Conservation (phyloP, 73 alveolate species). For the Effrenium voratum region DNA sequence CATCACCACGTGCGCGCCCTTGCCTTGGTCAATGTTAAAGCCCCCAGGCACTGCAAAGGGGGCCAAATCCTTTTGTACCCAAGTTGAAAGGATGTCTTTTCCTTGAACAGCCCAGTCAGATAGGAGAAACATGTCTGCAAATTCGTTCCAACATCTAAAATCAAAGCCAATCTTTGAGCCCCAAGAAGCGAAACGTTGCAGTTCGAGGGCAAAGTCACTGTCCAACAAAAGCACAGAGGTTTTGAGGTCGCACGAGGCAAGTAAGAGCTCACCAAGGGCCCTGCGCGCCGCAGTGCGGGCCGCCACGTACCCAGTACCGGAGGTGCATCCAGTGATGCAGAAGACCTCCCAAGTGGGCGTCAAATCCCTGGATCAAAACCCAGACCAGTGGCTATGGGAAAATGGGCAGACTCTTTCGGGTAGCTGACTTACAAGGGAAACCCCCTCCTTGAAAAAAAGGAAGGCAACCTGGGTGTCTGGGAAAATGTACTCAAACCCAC, state of each 20-base stretch:
- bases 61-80: not conserved
- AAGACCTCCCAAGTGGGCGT: too few relatives aligned
- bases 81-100: not conserved
- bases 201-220: not conserved
- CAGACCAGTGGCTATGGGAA: too few relatives aligned
- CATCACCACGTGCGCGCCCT: constrained; percentile 26
- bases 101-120: not conserved
- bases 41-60: not conserved
- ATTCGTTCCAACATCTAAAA: not conserved
- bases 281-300: not conserved
- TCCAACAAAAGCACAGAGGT: not conserved
- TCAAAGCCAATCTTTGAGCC: not conserved
- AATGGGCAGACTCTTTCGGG: too few relatives aligned
- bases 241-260: not conserved
- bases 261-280: not conserved
- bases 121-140: not conserved
- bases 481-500: too few relatives aligned
- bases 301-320: not conserved
- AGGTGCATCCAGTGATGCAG: constrained; percentile 16
- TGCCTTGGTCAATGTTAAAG: not conserved
- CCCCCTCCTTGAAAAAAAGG: too few relatives aligned
- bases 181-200: not conserved
- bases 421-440: too few relatives aligned
- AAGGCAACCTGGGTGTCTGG: too few relatives aligned
- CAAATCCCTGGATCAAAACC: too few relatives aligned